These are phyloP conservation scores for Dissophora globulifera DNA, from an alignment of 192 early-diverging fungal species.

Conservation along the genomic window DNA sequence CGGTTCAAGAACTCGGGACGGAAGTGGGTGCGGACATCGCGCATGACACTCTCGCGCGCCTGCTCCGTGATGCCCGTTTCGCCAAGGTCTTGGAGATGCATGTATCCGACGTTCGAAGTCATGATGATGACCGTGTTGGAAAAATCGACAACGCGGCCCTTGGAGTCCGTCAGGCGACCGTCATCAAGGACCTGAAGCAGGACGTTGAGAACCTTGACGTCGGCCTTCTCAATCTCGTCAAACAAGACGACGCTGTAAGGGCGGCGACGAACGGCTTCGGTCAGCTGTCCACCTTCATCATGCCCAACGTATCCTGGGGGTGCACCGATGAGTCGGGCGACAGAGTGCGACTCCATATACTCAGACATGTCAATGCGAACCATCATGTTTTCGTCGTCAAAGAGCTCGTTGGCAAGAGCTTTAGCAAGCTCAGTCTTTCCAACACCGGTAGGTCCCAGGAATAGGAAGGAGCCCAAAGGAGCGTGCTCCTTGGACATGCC, in stretches of 20 bases:
- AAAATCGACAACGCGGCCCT: conserved; percentile 94
- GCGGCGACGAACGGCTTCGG: conserved; percentile 89
- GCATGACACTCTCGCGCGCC: conserved; percentile 74
- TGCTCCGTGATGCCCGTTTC: conserved; percentile 50
- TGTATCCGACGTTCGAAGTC: conserved; percentile 89
- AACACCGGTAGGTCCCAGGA: conserved; percentile 96
- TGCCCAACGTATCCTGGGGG: conserved; percentile 98
- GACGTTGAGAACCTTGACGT: conserved; percentile 82
- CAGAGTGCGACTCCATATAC: conserved; percentile 93
- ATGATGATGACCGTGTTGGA: conserved; percentile 96
- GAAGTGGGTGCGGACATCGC: conserved; percentile 81
- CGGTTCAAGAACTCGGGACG: conserved; percentile 97
- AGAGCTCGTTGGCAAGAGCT: conserved; percentile 86
- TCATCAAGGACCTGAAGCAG: conserved; percentile 92
- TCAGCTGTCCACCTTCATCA: conserved; percentile 96
- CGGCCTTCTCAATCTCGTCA: conserved; percentile 99
- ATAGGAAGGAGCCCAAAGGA: conserved; percentile 93
- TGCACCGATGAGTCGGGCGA: conserved; percentile 91
- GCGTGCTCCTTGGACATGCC: conserved; percentile 83
- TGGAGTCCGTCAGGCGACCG: conserved; percentile 90
- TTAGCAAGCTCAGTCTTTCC: conserved; percentile 92
- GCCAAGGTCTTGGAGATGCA: conserved; percentile 39
- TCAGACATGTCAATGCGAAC: conserved; percentile 99
- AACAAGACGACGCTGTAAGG: conserved; percentile 96
- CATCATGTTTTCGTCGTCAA: conserved; percentile 96